These are phyloP conservation scores for Pseudopithomyces maydicus DNA, from an alignment of 2,329 filamentous ascomycete genomes.

Conservation along the genomic window DNA sequence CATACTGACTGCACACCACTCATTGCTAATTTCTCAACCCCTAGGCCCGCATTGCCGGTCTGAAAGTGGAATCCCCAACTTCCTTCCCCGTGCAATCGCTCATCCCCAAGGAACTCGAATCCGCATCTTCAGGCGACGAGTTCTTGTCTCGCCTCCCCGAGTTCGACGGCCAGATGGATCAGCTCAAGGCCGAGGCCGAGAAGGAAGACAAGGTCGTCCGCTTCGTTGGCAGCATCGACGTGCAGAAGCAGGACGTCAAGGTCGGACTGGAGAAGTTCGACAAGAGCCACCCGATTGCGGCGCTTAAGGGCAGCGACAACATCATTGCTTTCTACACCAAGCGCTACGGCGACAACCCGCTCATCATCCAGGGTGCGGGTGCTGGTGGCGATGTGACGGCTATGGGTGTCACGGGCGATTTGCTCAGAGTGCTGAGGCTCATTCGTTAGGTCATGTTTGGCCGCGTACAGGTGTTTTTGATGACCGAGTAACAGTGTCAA, in stretches of 20 bases:
- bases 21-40: background rate
- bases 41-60: constrained; percentile 75
- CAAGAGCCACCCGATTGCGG: constrained; percentile 86
- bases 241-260: constrained; percentile 79
- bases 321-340: constrained; percentile 99
- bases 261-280: constrained; percentile 88
- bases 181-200: constrained; percentile 82
- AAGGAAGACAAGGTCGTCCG: constrained; percentile 88
- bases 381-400: constrained; percentile 95
- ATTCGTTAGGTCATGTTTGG: constrained; percentile 54
- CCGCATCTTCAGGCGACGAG: constrained; percentile 76
- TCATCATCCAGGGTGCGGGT: constrained; percentile 93
- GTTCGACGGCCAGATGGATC: constrained; percentile 90
- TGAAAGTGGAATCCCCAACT: constrained; percentile 81
- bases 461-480: background rate
- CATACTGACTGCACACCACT: background rate
- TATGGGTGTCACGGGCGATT: constrained; percentile 94
- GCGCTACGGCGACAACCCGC: constrained; percentile 85
- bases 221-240: constrained; percentile 92
- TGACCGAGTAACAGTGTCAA: too few relatives aligned
- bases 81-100: constrained; percentile 93
- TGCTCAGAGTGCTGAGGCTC: constrained; percentile 84
- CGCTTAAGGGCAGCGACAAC: constrained; percentile 96
- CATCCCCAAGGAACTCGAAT: constrained; percentile 86
- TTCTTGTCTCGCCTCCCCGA: constrained; percentile 80